Evolutionary conservation across 768 basidiomycete genomes (phyloP).

Genomic region (Grammothele lineata): DNA sequence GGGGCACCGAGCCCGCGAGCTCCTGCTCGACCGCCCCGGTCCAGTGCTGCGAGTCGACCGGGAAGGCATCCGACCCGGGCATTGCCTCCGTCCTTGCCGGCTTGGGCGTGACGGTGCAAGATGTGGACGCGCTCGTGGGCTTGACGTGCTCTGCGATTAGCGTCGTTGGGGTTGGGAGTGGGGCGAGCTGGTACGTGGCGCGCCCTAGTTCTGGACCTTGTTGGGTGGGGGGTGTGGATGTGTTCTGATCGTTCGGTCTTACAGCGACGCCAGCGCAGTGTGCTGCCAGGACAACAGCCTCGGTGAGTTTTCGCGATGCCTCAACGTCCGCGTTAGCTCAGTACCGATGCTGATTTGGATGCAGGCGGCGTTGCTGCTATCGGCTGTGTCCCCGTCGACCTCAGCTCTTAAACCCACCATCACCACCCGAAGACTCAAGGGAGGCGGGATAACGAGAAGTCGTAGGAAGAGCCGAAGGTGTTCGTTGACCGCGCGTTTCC

Average conservation of each 20-base stretch:
- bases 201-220: too few relatives aligned
- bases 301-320: not conserved
- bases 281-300: constrained; percentile 3
- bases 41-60: not conserved
- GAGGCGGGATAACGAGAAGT: too few relatives aligned
- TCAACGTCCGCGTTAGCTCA: too few relatives aligned
- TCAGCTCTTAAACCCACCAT: too few relatives aligned
- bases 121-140: constrained; percentile 9
- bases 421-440: too few relatives aligned
- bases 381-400: too few relatives aligned
- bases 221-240: too few relatives aligned
- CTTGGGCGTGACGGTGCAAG: constrained; percentile 2
- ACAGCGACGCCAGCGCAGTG: not conserved
- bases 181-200: too few relatives aligned
- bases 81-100: not conserved
- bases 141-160: constrained; percentile 11
- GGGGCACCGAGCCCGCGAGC: not conserved
- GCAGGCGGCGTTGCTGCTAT: too few relatives aligned
- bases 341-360: too few relatives aligned
- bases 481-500: too few relatives aligned
- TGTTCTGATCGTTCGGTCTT: not conserved
- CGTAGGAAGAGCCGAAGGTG: too few relatives aligned
- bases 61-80: not conserved
- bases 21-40: not conserved
- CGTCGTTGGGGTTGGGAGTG: constrained; percentile 1